Base-by-base conservation (phyloP, 495 filamentous ascomycete species). In the Glonium stellatum region DNA sequence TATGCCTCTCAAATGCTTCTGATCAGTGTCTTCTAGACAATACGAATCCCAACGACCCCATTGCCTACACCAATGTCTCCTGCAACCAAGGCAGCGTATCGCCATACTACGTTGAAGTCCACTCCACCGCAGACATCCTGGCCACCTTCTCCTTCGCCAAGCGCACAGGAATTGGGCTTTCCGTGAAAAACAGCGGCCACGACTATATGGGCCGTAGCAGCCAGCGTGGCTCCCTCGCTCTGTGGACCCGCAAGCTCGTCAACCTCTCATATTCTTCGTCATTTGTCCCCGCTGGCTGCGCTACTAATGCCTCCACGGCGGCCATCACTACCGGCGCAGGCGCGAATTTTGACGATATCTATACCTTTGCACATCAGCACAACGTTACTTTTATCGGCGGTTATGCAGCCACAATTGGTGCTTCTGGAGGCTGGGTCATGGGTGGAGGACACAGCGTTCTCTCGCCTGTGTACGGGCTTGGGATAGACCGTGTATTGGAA, bases 11-110 rank as follows among this genome's bases (percentile, higher is more conserved):
- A 4, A 60, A 72, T 53, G 66, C 74, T 9, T 31, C 46, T 21
- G 68, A 75, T 48, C 73, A 77, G 54, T 77, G 75, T 35, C 59
- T 71, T 23, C 63, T 76, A 11, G 70, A 77, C 53, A 71, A 64
- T 53, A 65, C 62, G 22, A 39, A 71, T 64, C 44, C 62, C 54
- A 42, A 37, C 54, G 34, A 72, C 61, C 5, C 47, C 37, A 48
- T 57, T 27, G 48, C 68, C 54, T 61, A 47, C 42, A 47, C 42
- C n/a, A 22, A 47, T 47, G 27, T 31, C 27, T 31, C 27, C 6
- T 31, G 27, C 6, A 31, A 31, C 27, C 27, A 31, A 31, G 27
- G 27, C 6, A 31, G 27, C 27, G 27, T 31, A 31, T 31, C 27
- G 27, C 27, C 27, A 31, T 31, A 31, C 27, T 31, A 31, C 27